phyloP scores from a whole-genome alignment of 805 yeast genomes.

The Spathaspora boniae region DNA sequence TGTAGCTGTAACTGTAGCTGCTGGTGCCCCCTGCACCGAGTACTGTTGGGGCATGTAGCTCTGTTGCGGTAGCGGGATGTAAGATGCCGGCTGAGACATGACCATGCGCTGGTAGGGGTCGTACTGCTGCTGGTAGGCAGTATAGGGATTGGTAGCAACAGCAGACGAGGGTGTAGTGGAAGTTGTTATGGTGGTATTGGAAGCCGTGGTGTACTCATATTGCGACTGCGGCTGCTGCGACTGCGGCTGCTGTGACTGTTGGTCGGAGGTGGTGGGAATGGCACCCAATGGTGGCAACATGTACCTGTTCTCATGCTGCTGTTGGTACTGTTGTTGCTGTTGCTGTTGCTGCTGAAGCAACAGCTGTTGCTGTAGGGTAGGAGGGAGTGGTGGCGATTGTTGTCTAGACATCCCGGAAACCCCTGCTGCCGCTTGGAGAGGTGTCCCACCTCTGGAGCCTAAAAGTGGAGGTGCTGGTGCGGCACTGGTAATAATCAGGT shows the following conservation, averaged over 20 bases:
- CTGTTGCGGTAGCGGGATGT: not conserved
- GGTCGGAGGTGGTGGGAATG: too few species aligned
- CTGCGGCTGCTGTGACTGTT: not conserved
- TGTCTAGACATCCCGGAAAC: not conserved
- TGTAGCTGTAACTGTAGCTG: constrained; percentile 1
- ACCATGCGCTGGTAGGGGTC: constrained; percentile 2
- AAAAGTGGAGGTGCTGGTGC: constrained; percentile 6
- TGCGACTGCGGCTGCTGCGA: not conserved
- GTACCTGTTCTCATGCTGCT: not conserved
- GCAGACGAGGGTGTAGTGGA: too few species aligned
- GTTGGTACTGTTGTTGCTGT: constrained; percentile 1
- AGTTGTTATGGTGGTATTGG: too few species aligned
- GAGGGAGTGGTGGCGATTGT: constrained; percentile 3
- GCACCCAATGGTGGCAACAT: too few species aligned
- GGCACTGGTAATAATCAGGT: constrained; percentile 12
- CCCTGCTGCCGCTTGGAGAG: constrained; percentile 2
- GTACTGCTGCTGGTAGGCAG: not conserved
- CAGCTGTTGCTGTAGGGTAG: not conserved
- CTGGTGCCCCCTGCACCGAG: not conserved
- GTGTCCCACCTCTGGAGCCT: constrained; percentile 4
- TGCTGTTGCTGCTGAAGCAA: constrained; percentile 3
- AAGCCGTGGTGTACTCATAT: too few species aligned
- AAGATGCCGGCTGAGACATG: not conserved
- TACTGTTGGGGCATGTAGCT: constrained; percentile 2
- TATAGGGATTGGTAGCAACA: too few species aligned